Conservation (phyloP, 768 basidiomycete species). For the Russula compacta region DNA sequence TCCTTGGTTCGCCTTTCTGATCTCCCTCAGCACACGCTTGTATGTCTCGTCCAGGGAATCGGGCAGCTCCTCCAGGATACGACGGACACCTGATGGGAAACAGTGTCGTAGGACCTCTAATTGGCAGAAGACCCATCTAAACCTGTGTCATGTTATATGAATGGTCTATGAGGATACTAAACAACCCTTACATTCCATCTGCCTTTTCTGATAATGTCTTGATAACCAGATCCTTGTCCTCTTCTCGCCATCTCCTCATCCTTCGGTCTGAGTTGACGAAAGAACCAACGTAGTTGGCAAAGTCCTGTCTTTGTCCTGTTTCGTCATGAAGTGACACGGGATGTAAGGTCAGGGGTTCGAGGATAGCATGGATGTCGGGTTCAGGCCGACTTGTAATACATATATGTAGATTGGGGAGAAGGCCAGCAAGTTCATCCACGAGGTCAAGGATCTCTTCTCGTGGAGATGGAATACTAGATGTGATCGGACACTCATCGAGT, state of each 20-base stretch:
- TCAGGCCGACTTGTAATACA: slow-evolving; percentile 7
- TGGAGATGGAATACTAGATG: not conserved
- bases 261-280: not conserved
- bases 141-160: not conserved
- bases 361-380: not conserved
- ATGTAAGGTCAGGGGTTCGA: not conserved
- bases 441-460: not conserved
- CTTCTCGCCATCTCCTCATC: not conserved
- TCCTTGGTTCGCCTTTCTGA: not conserved
- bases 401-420: not conserved
- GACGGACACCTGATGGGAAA: not conserved
- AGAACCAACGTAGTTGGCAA: not conserved
- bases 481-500: slow-evolving; percentile 3
- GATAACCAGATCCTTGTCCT: not conserved
- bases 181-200: not conserved
- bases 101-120: not conserved
- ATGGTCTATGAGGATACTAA: not conserved
- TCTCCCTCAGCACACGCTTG: not conserved
- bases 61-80: not conserved
- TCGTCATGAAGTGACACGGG: not conserved
- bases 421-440: not conserved
- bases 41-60: not conserved
- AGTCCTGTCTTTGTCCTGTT: not conserved
- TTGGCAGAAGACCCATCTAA: not conserved
- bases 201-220: not conserved